A percentile compares a stretch with the other conserved stretches of the same genome.
Evolutionary conservation across 805 yeast genomes (phyloP).

Genomic region (Saccharomycopsis synnaedendra): DNA sequence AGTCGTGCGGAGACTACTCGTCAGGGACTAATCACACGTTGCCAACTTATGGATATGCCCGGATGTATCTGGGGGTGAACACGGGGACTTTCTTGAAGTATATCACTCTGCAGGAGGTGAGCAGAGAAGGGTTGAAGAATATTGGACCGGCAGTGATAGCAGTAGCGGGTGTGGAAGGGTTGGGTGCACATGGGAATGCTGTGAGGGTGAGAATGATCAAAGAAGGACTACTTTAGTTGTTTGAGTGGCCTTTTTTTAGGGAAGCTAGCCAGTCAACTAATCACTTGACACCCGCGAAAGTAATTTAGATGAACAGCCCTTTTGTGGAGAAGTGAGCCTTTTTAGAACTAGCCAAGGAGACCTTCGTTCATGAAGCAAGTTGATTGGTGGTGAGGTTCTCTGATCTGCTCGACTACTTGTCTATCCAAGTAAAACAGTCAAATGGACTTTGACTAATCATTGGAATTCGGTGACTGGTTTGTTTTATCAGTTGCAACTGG

Average conservation of each 20-base stretch:
- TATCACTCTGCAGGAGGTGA: conserved; percentile 87
- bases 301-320: no score
- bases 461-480: no score
- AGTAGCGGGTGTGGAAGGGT: conserved; percentile 90
- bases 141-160: conserved; percentile 97
- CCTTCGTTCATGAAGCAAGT: no score
- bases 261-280: no score
- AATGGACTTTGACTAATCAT: no score
- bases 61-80: conserved; percentile 95
- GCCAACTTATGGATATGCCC: conserved; percentile 97
- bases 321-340: no score
- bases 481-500: no score
- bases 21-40: conserved; percentile 97
- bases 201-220: conserved; percentile 89
- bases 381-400: no score
- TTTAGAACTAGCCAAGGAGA: no score
- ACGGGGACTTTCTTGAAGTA: conserved; percentile 93
- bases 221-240: conserved; percentile 34
- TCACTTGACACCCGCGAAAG: no score
- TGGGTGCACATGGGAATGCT: conserved; percentile 96
- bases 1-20: conserved; percentile 96
- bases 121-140: conserved; percentile 69
- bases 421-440: no score
- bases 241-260: background rate
- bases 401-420: no score